These are phyloP conservation scores for Tephrocybe sp. DNA, from an alignment of 768 basidiomycete species.

Conservation along the genomic window DNA sequence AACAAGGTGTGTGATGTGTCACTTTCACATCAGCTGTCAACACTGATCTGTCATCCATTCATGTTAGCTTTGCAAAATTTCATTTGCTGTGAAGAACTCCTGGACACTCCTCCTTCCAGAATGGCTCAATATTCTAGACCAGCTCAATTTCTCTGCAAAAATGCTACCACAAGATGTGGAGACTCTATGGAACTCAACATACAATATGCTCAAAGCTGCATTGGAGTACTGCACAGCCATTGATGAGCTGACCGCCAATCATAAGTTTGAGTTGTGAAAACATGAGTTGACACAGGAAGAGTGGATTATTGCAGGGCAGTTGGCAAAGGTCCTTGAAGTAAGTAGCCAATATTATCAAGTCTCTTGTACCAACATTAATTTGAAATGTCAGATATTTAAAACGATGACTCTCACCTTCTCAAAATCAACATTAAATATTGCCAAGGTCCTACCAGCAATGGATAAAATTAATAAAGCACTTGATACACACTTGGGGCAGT, in stretches of 20 bases:
- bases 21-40: too few relatives aligned
- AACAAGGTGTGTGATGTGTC: too few relatives aligned
- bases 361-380: not conserved
- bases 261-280: conserved; percentile 8
- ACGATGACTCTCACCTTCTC: conserved; percentile 29
- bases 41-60: too few relatives aligned
- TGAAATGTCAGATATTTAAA: conserved; percentile 26
- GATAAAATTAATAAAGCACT: conserved; percentile 17
- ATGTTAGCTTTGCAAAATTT: too few relatives aligned
- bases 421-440: conserved; percentile 19
- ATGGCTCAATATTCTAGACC: too few relatives aligned
- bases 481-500: not conserved
- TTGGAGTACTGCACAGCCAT: conserved; percentile 19
- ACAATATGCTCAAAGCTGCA: too few relatives aligned
- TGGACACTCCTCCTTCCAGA: too few relatives aligned
- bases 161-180: too few relatives aligned
- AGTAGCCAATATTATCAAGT: conserved; percentile 7
- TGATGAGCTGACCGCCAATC: conserved; percentile 18
- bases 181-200: too few relatives aligned
- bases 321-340: conserved; percentile 27
- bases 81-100: too few relatives aligned
- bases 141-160: too few relatives aligned
- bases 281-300: conserved; percentile 20
- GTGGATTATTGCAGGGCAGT: conserved; percentile 27
- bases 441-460: conserved; percentile 34